Conservation (phyloP, 2,329 filamentous ascomycete species). For the Arthroderma sp. region DNA sequence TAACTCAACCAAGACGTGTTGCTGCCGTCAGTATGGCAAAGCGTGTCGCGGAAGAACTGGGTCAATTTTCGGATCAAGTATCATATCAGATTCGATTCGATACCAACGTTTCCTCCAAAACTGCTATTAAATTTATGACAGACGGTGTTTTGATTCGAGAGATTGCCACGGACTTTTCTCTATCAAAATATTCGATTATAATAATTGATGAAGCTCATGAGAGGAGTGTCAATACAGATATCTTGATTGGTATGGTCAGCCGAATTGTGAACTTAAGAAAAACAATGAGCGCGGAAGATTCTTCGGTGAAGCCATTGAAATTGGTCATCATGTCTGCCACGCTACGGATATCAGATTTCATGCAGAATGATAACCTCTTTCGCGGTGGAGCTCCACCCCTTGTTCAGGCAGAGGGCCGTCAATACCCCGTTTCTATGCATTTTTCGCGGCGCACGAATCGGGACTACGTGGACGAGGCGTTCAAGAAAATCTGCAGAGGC, state of each 20-base stretch:
- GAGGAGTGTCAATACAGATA: constrained; percentile 92
- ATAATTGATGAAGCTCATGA: constrained; percentile 97
- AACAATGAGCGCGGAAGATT: constrained; percentile 58
- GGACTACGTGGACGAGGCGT: constrained; percentile 85
- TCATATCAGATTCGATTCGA: constrained; percentile 95
- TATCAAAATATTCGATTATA: constrained; percentile 83
- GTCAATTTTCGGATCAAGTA: constrained; percentile 60
- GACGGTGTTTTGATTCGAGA: constrained; percentile 91
- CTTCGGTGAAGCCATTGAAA: constrained; percentile 65
- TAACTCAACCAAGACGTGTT: constrained; percentile 89
- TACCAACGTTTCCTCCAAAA: constrained; percentile 63
- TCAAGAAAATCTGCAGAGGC: constrained; percentile 71
- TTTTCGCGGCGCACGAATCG: constrained; percentile 70
- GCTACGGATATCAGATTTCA: constrained; percentile 77
- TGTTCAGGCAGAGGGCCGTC: constrained; percentile 78
- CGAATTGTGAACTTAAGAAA: constrained; percentile 75
- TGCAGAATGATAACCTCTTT: constrained; percentile 71
- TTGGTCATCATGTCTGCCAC: constrained; percentile 98
- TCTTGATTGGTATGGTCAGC: constrained; percentile 93
- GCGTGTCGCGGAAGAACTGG: constrained; percentile 75
- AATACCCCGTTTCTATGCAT: constrained; percentile 80
- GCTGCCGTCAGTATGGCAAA: constrained; percentile 95
- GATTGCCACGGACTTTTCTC: constrained; percentile 73
- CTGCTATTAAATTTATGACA: constrained; percentile 96
- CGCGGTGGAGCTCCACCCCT: constrained; percentile 60